phyloP scores from a whole-genome alignment of 371 early-diverging fungal species.

The Haplosporangium sp. region DNA sequence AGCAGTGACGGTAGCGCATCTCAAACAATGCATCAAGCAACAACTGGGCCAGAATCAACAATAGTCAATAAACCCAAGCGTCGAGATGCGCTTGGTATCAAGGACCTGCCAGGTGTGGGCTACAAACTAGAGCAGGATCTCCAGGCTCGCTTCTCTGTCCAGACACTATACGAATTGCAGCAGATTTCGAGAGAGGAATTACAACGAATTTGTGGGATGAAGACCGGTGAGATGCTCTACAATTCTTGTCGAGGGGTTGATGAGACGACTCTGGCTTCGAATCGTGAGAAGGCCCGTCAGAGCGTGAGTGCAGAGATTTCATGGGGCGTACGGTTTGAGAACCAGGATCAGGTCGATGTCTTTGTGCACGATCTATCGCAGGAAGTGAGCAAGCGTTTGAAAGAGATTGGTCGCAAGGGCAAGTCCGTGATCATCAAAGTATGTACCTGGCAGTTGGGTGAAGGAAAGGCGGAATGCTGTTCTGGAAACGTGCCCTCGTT shows the following conservation, averaged over 20 bases:
- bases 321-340: conserved; percentile 91
- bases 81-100: conserved; percentile 16
- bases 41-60: not conserved
- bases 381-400: conserved; percentile 66
- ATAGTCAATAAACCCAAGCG: not conserved
- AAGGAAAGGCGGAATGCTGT: not conserved
- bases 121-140: conserved; percentile 49
- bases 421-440: conserved; percentile 70
- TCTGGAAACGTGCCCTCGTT: no score
- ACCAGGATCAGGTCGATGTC: conserved; percentile 68
- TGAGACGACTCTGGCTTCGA: conserved; percentile 66
- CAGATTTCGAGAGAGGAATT: conserved; percentile 55
- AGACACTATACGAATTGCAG: conserved; percentile 67
- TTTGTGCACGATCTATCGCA: conserved; percentile 64
- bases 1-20: conserved; percentile 4
- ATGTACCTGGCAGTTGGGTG: not conserved
- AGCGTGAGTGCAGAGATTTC: conserved; percentile 82
- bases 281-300: conserved; percentile 71
- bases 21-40: not conserved
- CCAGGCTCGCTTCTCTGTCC: conserved; percentile 50
- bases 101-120: conserved; percentile 38
- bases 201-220: conserved; percentile 75
- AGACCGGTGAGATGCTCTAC: conserved; percentile 74
- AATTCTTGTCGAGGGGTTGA: conserved; percentile 83
- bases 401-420: conserved; percentile 59